Conservation (phyloP, 331 rosid species). For the Arachis monticola region DNA sequence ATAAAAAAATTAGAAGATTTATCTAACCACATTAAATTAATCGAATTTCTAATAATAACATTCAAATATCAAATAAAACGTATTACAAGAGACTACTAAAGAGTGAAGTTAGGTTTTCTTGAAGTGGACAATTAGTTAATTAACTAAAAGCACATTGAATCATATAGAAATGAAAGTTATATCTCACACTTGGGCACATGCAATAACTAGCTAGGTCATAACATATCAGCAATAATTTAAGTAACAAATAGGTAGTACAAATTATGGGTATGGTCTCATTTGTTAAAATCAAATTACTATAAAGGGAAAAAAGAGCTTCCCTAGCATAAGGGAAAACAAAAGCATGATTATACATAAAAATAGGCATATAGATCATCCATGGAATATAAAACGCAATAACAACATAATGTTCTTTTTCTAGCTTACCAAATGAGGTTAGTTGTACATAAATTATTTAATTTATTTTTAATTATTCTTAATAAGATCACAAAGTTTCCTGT, state of each 20-base stretch:
- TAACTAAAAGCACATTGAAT: not conserved
- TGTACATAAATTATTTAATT: not conserved
- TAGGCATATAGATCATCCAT: not conserved
- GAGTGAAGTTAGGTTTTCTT: slow-evolving; percentile 18
- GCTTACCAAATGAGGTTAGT: not conserved
- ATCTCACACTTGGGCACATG: not conserved
- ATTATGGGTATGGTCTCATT: not conserved
- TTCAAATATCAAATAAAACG: no score
- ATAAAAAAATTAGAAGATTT: no score
- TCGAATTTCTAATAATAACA: no score
- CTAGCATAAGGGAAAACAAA: not conserved
- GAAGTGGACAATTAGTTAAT: not conserved
- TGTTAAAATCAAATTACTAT: not conserved
- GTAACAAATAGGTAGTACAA: not conserved
- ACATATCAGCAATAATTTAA: not conserved
- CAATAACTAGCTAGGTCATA: not conserved
- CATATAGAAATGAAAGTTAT: not conserved
- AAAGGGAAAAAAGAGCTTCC: not conserved
- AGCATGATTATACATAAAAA: not conserved
- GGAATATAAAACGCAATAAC: not conserved
- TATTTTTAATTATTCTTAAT: not conserved
- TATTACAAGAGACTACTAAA: not conserved
- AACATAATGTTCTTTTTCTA: slow-evolving; percentile 1
- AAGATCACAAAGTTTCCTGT: not conserved
- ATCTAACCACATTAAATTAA: no score